Evolutionary conservation across 441 rosid species (phyloP), one percentile per base, ranked within the genome.

Genomic region (Populus hybrid): DNA sequence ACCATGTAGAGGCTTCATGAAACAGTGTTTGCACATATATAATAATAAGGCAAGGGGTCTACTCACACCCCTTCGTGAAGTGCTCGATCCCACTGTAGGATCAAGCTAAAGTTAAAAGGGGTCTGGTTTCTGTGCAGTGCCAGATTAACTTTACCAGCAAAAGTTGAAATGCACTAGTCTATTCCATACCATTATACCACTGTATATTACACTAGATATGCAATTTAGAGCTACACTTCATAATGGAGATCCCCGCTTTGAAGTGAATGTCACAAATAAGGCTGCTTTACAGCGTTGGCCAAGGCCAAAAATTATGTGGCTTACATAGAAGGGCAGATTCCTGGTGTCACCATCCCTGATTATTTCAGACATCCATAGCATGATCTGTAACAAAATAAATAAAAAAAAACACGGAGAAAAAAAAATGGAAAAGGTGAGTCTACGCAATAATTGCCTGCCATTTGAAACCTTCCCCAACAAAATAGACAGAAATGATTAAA

Each of bases 281-380:
- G 45, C 24, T 40, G 23, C 6, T 16, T 3, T 9, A 9, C n/a
- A 64, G 72, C 50, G 63, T 36, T 67, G 65, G 10, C 35, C 9
- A 56, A 28, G 21, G 61, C 21, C 75, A 21, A 24, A 68, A 79
- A 11, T 3, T 35, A n/a, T 59, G 76, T 79, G 69, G 67, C 89
- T 85, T 88, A 96, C 99, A 86, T 87, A 94, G 87, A 87, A 90
- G 9, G 98, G 99, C 71, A 96, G 91, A 79, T 96, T 90, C 81
- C 84, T 87, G 78, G 91, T 84, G 84, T 96, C 99, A 33, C 99
- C 99, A 78, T 96, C 99, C 82, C 84, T 84, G 65, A 96, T 84
- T 84, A 90, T 96, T 81, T 80, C 87, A 11, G 99, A 88, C 64
- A 92, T 87, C 99, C 99, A 96, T 69, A 77, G 77, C 42, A 88